Evolutionary conservation across 1,284 basidiomycete species (phyloP).

Genomic region (Pseudozyma hubeiensis): DNA sequence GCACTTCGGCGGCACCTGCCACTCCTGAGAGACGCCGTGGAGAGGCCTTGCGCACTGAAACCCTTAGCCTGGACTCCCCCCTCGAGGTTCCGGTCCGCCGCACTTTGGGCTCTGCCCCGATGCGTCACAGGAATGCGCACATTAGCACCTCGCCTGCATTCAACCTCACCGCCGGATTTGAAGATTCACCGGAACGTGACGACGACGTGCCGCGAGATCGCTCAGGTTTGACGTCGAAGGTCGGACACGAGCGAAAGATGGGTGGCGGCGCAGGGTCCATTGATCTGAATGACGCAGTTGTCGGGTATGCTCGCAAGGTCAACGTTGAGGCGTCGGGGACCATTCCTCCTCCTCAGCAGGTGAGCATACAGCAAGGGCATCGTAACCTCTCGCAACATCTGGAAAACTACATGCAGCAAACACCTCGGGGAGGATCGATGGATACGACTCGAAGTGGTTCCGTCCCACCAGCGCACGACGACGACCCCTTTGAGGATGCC

Average conservation of each 20-base stretch:
- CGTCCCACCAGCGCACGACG: slow-evolving; percentile 6
- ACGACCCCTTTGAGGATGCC: slow-evolving; percentile 57
- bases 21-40: slow-evolving; percentile 29
- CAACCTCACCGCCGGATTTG: slow-evolving; percentile 49
- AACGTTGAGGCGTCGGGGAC: slow-evolving; percentile 39
- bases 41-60: slow-evolving; percentile 15
- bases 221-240: slow-evolving; percentile 1
- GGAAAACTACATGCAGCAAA: slow-evolving; percentile 31
- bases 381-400: slow-evolving; percentile 47
- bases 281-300: slow-evolving; percentile 41
- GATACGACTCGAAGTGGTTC: slow-evolving; percentile 21
- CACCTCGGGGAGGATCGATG: slow-evolving; percentile 17
- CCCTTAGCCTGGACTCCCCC: slow-evolving; percentile 33
- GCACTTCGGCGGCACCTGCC: slow-evolving; percentile 18
- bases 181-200: slow-evolving; percentile 33
- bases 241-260: slow-evolving; percentile 11
- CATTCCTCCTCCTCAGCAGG: slow-evolving; percentile 26
- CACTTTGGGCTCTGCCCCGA: slow-evolving; percentile 29
- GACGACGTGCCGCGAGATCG: slow-evolving; percentile 13
- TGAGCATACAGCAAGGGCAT: slow-evolving; percentile 43
- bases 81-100: slow-evolving; percentile 53
- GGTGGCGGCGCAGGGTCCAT: slow-evolving; percentile 15
- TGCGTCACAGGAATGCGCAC: slow-evolving; percentile 60
- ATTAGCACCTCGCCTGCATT: slow-evolving; percentile 59
- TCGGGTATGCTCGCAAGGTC: slow-evolving; percentile 47